These are phyloP conservation scores for Gossypium anomalum DNA, from an alignment of 345 rosid species.

Conservation along the genomic window DNA sequence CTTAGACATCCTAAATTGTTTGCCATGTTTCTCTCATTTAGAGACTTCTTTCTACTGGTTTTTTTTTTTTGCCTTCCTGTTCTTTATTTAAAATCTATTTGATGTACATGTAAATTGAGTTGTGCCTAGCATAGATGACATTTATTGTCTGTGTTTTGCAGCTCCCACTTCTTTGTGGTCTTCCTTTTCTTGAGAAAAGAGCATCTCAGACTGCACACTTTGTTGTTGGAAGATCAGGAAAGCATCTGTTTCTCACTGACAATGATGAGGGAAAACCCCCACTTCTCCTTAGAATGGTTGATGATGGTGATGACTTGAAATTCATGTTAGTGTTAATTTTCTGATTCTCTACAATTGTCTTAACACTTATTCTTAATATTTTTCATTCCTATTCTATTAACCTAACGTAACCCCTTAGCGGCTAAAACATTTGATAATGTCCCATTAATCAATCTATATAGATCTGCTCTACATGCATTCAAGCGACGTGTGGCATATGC, in stretches of 20 bases:
- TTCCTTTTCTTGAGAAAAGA: slow-evolving; percentile 81
- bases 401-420: no score
- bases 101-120: background rate
- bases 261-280: slow-evolving; percentile 68
- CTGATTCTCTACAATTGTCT: background rate
- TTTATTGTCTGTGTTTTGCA: slow-evolving; percentile 25
- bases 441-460: slow-evolving; percentile 33
- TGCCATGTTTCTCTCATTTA: background rate
- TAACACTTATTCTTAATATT: background rate
- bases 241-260: slow-evolving; percentile 87
- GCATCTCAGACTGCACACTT: slow-evolving; percentile 87
- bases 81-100: background rate
- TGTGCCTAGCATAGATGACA: background rate
- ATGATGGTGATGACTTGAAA: slow-evolving; percentile 58
- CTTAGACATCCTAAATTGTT: background rate
- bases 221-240: slow-evolving; percentile 85
- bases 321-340: slow-evolving; percentile 58
- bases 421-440: slow-evolving; percentile 10
- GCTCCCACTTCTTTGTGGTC: slow-evolving; percentile 93
- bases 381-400: no score
- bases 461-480: slow-evolving; percentile 79
- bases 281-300: slow-evolving; percentile 85
- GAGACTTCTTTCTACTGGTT: background rate
- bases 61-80: background rate
- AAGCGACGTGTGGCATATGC: slow-evolving; percentile 92